Evolutionary conservation across 805 yeast species (phyloP), one percentile per base, ranked within the genome.

Genomic region (Cyberlindnera mississippiensis): DNA sequence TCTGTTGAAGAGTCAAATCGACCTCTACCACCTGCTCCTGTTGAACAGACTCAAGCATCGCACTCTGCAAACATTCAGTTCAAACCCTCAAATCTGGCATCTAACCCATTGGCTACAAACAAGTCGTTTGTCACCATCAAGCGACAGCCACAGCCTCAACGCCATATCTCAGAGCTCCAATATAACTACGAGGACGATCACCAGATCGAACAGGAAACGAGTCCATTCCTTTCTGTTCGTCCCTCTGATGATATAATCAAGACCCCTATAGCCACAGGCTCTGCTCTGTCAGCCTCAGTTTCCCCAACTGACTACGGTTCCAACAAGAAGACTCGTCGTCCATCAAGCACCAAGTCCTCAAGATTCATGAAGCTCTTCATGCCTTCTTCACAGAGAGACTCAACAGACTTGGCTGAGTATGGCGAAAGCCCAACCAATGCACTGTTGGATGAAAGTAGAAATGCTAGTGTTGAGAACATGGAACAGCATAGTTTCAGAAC

Each of bases 111-210:
- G 41, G 78, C 75, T 37, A 80, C 86, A 1, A 75, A 69, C 35
- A 82, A 80, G 48, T 56, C 79, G 2, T 82, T 78, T 60, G 86
- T 84, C 17, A 80, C 80, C 6, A 83, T 84, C 52, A 84, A 84
- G 60, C 71, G 77, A 49, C 85, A 68, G 40, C 72, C 82, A 1
- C 44, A 41, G 22, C 58, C 57, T 5, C 44, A 37, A 19, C 40
- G 42, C 11, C 34, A 31, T n/a, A 12, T 40, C 4, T 46, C 55
- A 2, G 40, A 38, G 11, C 30, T 51, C 20, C 40, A 42, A 13
- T 49, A 46, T 27, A 56, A 52, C 20, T 45, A 46, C 28, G 49
- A 45, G 20, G 57, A 48, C 34, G 52, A 42, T 33, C 15, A 12
- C 7, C 33, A 22, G 4, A 37, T 43, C 15, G 42, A 36, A 11